A percentile compares a stretch with the other conserved stretches of the same genome.
phyloP scores from a whole-genome alignment of 352 stramenopile genomes.

The Phytophthora lateralis region DNA sequence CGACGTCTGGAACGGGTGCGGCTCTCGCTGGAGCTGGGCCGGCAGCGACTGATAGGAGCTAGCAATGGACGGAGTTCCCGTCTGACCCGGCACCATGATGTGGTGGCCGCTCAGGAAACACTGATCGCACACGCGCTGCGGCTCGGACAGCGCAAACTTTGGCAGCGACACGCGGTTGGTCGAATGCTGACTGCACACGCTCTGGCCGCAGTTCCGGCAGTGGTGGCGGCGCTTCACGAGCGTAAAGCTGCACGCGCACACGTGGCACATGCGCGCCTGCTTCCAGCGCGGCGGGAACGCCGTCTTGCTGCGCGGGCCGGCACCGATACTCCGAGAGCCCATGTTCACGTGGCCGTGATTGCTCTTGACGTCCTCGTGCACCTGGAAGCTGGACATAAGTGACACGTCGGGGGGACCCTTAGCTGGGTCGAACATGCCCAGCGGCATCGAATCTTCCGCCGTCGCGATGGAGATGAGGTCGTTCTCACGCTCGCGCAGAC shows the following conservation, averaged over 20 bases:
- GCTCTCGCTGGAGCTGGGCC: slow-evolving; percentile 38
- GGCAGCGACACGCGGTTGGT: slow-evolving; percentile 79
- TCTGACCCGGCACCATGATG: slow-evolving; percentile 40
- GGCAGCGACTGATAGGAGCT: slow-evolving; percentile 50
- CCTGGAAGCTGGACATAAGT: slow-evolving; percentile 27
- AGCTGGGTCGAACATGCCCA: slow-evolving; percentile 39
- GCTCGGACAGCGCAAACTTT: slow-evolving; percentile 73
- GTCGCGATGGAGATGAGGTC: slow-evolving; percentile 63
- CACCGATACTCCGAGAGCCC: slow-evolving; percentile 26
- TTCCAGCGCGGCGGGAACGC: slow-evolving; percentile 79
- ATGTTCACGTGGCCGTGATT: slow-evolving; percentile 22
- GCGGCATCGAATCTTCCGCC: slow-evolving; percentile 50
- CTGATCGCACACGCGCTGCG: slow-evolving; percentile 81
- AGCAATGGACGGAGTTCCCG: slow-evolving; percentile 39
- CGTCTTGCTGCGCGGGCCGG: slow-evolving; percentile 44
- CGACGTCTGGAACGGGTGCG: slow-evolving; percentile 41
- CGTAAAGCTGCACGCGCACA: slow-evolving; percentile 65
- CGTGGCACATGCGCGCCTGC: slow-evolving; percentile 72
- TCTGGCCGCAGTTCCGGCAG: slow-evolving; percentile 83
- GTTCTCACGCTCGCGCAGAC: slow-evolving; percentile 65
- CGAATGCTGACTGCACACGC: slow-evolving; percentile 74
- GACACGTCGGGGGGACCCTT: slow-evolving; percentile 34
- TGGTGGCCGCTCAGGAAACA: slow-evolving; percentile 77
- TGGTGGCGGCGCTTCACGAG: slow-evolving; percentile 82
- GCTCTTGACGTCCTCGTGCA: slow-evolving; percentile 34